Percentiles rank a stretch among this genome's conserved stretches.
Conservation (phyloP, 768 basidiomycete genomes). For the Hysterangium stoloniferum region DNA sequence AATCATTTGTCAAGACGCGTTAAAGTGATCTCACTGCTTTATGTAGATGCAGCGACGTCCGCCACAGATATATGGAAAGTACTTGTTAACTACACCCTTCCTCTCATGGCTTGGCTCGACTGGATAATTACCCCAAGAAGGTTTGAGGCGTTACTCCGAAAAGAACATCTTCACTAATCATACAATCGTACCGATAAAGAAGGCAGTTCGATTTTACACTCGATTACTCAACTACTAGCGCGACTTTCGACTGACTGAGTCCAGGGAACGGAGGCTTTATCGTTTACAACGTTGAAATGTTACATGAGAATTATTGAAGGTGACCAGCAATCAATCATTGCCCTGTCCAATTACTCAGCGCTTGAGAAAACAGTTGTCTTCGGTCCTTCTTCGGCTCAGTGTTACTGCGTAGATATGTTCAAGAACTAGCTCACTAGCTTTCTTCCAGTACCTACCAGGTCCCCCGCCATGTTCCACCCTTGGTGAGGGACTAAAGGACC, state of each 20-base stretch:
- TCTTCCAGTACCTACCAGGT: background rate
- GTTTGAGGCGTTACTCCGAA: conserved; percentile 11
- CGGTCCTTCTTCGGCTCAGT: conserved; percentile 11
- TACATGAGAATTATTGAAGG: background rate
- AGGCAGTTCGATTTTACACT: background rate
- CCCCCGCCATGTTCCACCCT: conserved; percentile 4
- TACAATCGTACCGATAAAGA: background rate
- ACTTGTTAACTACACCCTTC: no score
- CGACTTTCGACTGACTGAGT: background rate
- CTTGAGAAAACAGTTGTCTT: conserved; percentile 11
- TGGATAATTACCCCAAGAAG: background rate
- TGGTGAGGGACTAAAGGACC: no score
- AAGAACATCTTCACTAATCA: background rate
- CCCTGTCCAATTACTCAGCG: conserved; percentile 4
- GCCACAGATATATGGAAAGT: no score
- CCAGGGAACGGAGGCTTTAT: background rate
- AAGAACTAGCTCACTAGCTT: background rate
- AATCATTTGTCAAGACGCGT: background rate
- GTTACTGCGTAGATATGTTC: conserved; percentile 7
- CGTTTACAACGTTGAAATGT: background rate
- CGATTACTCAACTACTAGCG: background rate
- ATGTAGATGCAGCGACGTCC: no score
- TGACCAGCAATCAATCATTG: background rate
- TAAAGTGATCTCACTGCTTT: background rate
- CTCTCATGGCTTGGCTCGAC: background rate